These are phyloP conservation scores for Entonaema liquescens DNA, from an alignment of 495 filamentous ascomycete species.

Conservation along the genomic window DNA sequence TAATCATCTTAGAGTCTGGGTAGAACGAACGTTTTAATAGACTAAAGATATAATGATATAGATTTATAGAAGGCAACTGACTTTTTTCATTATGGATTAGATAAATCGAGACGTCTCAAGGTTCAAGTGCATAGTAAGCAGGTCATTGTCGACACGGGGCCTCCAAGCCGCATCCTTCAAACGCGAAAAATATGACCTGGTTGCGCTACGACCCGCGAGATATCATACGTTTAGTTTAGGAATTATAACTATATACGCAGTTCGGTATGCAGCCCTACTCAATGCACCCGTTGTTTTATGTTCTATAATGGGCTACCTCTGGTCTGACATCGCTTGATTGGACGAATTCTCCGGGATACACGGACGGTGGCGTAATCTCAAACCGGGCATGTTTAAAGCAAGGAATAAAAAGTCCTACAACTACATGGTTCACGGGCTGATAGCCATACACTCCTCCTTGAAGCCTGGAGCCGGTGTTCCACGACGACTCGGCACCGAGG, in stretches of 20 bases:
- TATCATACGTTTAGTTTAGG: background rate
- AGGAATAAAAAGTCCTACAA: background rate
- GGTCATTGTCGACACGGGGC: background rate
- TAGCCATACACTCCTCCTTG: background rate
- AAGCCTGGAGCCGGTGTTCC: background rate
- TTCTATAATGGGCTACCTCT: background rate
- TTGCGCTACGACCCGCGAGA: background rate
- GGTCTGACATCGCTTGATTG: background rate
- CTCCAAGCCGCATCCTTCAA: background rate
- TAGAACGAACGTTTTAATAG: background rate
- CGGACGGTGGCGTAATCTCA: background rate
- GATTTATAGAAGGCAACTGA: conserved; percentile 29
- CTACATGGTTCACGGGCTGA: background rate
- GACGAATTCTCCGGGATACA: background rate
- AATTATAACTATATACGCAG: background rate
- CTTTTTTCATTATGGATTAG: background rate
- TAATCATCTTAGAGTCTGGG: background rate
- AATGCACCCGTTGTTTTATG: background rate
- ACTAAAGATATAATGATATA: conserved; percentile 3
- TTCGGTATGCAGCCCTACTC: background rate
- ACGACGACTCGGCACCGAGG: background rate
- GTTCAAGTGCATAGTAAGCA: background rate
- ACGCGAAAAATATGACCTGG: background rate
- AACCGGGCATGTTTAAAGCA: background rate
- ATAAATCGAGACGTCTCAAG: background rate